Evolutionary conservation across 305 asterid genomes (phyloP), one percentile per base, ranked within the genome.

Genomic region (Solanum aculeatissimum): DNA sequence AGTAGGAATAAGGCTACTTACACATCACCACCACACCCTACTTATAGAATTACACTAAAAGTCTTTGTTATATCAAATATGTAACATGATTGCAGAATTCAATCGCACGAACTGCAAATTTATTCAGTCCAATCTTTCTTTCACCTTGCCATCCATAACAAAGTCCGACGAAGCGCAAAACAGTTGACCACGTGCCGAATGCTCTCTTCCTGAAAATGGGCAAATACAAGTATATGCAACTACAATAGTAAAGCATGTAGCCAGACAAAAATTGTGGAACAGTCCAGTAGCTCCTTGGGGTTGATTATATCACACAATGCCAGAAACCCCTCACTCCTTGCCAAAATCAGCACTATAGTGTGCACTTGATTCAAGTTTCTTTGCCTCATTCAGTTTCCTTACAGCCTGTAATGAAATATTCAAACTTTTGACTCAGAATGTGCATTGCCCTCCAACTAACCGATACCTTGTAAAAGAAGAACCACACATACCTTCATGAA

Each of bases 361-460:
- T 1, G 85, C 82, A 69, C 82, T 85, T 14, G 85, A 85, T 70
- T 85, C 87, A 60, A 81, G 87, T 54, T 85, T 85, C 82, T 85
- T 85, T 3, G 85, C 85, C 70, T 85, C 87, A 49, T 80, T 85
- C 71, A 85, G 82, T 81, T 85, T 85, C 49, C 87, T 62, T 13
- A 43, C 87, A 8, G 84, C 87, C 87, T 85, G 77, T 25, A 47
- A 7, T n/a, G 42, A 86, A 74, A 42, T 81, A 85, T 62, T 45
- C 65, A 4, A 23, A 58, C 51, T 35, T 35, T 45, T 47, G 38
- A 79, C 58, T 45, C 16, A 35, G 25, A 29, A 29, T 65, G 13
- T 65, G 13, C 23, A 68, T 25, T 47, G 49, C 43, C 62, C 57
- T 25, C 25, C n/a, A 45, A 75, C 43, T 47, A 75, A 18, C 40